Base-by-base conservation (phyloP, 2,329 filamentous ascomycete species). In the Rhinocladiella similis region DNA sequence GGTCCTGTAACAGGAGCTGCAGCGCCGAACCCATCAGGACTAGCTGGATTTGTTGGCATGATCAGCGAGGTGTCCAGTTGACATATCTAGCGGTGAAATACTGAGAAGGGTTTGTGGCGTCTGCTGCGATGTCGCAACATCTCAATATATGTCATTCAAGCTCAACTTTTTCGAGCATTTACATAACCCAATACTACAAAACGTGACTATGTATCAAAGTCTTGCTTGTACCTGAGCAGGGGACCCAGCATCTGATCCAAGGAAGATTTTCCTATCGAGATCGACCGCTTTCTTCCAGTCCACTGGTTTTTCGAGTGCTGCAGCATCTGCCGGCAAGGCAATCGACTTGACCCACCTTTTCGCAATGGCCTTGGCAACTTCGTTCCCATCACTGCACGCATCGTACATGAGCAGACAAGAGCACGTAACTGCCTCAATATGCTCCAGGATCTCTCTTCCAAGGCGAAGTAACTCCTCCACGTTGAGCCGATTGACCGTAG, bases 21-120 rank as follows among this genome's bases (percentile, higher is more conserved):
- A 2, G 72, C 76, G 25, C 76, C 75, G 53, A 75, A 79, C 1
- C 67, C 80, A 12, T 78, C 79, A 9, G 81, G 80, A 1, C 65
- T 86, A 10, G 82, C 84, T 56, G 83, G 84, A 0, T 85, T 85
- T 69, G 82, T 85, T 16, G 84, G 84, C 0, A 72, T 66, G 38
- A 65, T 79, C 19, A 68, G 67, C 57, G 73, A 64, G 47, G 52
- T 61, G 36, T 47, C 53, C 10, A 19, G 19, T 43, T 59, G 57
- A 58, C 5, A 16, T 16, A 41, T 16, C 25, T 27, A 4, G 4
- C 25, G 25, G 7, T 7, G 25, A 3, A 27, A 4, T 7, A 27
- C n/a, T n/a, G 35, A 38, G 4, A 14, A 38, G 35, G 35, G 10
- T 27, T 27, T 27, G 25, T 27, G 25, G n/a, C 25, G 25, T 27